These are phyloP conservation scores for Termitomyces eurrhizus DNA, from an alignment of 768 basidiomycete genomes.

Conservation along the genomic window DNA sequence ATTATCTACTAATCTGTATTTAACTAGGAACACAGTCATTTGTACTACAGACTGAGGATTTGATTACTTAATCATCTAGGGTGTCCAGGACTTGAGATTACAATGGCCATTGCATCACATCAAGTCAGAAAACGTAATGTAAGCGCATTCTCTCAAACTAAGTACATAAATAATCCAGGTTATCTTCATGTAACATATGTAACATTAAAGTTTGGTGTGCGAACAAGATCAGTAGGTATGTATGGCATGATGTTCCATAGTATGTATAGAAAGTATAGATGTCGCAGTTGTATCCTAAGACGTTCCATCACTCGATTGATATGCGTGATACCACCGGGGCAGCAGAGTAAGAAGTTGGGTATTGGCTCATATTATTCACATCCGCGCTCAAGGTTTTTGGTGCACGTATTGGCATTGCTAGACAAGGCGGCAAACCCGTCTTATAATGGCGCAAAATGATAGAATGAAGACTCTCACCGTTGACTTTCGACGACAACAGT, in stretches of 20 bases:
- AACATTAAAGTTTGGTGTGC: not conserved
- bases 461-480: constrained; percentile 52
- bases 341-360: constrained; percentile 43
- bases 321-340: constrained; percentile 56
- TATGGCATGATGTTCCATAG: not conserved
- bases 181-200: not conserved
- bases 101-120: no score
- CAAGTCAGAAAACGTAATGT: no score
- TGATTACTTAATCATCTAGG: no score
- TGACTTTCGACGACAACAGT: constrained; percentile 66
- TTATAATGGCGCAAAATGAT: constrained; percentile 24
- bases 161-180: not conserved
- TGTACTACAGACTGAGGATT: no score
- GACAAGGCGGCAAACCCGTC: constrained; percentile 26
- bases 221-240: constrained; percentile 9
- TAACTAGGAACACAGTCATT: no score
- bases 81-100: no score
- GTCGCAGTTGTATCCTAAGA: not conserved
- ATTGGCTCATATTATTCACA: constrained; percentile 38
- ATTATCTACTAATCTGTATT: no score
- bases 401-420: constrained; percentile 47
- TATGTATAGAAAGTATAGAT: not conserved
- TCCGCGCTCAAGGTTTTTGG: constrained; percentile 36
- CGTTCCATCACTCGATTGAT: constrained; percentile 64
- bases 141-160: not conserved